These are phyloP conservation scores for Saccharomycopsis olivae DNA, from an alignment of 805 yeast species.

Conservation along the genomic window DNA sequence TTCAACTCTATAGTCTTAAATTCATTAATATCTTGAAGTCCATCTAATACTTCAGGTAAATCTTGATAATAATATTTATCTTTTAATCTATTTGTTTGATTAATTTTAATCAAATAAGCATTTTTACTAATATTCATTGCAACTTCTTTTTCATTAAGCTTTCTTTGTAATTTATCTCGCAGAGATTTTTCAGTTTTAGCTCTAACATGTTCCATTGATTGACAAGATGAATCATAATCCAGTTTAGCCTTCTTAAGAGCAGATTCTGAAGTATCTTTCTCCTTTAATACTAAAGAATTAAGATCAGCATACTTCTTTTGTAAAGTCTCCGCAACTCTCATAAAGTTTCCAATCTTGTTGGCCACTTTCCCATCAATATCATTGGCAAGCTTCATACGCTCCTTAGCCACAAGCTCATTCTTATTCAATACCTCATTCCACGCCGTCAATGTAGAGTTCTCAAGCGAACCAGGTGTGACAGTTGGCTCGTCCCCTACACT, in stretches of 20 bases:
- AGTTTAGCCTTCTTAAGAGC: slow-evolving; percentile 58
- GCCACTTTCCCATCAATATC: slow-evolving; percentile 53
- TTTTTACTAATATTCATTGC: slow-evolving; percentile 90
- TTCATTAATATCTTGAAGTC: slow-evolving; percentile 76
- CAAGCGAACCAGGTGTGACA: slow-evolving; percentile 91
- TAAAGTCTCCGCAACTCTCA: slow-evolving; percentile 41
- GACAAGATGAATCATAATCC: slow-evolving; percentile 73
- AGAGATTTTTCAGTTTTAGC: slow-evolving; percentile 52
- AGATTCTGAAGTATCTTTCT: slow-evolving; percentile 37
- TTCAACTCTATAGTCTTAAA: slow-evolving; percentile 64
- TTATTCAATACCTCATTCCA: slow-evolving; percentile 85
- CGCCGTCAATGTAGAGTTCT: slow-evolving; percentile 73
- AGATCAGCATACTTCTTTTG: slow-evolving; percentile 46
- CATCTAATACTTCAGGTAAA: slow-evolving; percentile 80
- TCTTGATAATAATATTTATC: slow-evolving; percentile 92
- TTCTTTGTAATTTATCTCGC: slow-evolving; percentile 31
- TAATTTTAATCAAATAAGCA: slow-evolving; percentile 67
- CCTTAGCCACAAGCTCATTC: slow-evolving; percentile 70
- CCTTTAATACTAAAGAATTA: slow-evolving; percentile 45
- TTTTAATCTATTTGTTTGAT: slow-evolving; percentile 79
- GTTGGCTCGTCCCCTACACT: slow-evolving; percentile 89
- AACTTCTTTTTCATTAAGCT: slow-evolving; percentile 47
- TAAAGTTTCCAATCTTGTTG: slow-evolving; percentile 47
- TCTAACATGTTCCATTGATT: slow-evolving; percentile 69
- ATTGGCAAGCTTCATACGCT: slow-evolving; percentile 44